Base-by-base conservation (phyloP, 2,329 filamentous ascomycete species). In the Aureobasidium musti region DNA sequence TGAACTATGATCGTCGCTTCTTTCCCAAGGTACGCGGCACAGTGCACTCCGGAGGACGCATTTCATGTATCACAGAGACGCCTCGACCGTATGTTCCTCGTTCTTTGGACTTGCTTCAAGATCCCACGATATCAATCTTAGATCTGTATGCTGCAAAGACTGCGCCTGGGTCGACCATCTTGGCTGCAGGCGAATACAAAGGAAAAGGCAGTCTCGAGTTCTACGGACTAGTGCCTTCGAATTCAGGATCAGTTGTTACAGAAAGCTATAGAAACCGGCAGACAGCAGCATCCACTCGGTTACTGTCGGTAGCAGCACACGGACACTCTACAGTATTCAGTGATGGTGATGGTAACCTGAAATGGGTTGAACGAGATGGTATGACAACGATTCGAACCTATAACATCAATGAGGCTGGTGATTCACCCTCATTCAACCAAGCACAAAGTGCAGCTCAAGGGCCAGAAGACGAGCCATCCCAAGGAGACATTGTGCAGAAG, bases 301-400 rank as follows among this genome's bases (percentile, higher is more conserved):
- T 98, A 1, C 82, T 98, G 14, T 91, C 90, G 0, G 90, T 95
- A 0, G 86, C 88, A 5, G 87, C 88, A 19, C 94, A 98, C 70
- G 94, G 94, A 5, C 90, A 89, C 8, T 85, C 90, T 5, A 84
- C 97, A 37, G 91, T 92, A 21, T 91, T 91, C 70, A 91, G 91
- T 2, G 94, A 98, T 73, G 90, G 90, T 0, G 87, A 91, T 28
- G 94, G 94, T 0, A 87, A 89, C 60, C 77, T 98, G 69, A 94
- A 92, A 75, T 98, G 94, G 93, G 87, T 96, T 52, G 94, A 98
- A 77, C 84, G 93, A 41, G 92, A 97, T 73, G 92, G 91, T 0
- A 80, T 78, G 43, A 81, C 81, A 10, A 78, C 82, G 30, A 81
- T 87, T 5, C 79, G 86, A 17, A 79, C 79, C 0, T 83, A 84